Evolutionary conservation across 108 stramenopile genomes (phyloP), one percentile per base, ranked within the genome.

Genomic region (Nitzschia inconspicua): DNA sequence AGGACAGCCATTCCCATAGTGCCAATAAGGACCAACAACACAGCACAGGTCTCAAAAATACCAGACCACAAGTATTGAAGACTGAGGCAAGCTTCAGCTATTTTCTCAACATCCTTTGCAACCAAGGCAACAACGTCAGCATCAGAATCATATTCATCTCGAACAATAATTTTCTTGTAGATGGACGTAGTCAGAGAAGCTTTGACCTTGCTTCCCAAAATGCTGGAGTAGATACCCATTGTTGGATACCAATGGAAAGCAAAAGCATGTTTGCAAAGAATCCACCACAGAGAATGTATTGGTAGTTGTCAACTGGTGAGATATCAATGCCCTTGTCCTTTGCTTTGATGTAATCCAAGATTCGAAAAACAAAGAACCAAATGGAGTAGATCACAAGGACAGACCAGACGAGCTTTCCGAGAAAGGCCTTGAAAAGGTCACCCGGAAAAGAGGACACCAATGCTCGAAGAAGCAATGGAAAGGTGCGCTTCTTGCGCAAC

Each of bases 81-180:
- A 46, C 58, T 46, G 26, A 43, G 25, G 43, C n/a, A 59, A 22
- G 58, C 58, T 18, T 46, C 41, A 14, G 58, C 41, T 23, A 46
- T 24, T 27, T 59, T 43, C 30, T 14, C 55, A 56, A 34, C 42
- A 19, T 20, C 65, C 42, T 32, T 43, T 7, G 63, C 63, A 8
- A 44, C 55, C 22, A 27, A 26, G 25, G 19, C 54, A n/a, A 57
- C 54, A 57, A 44, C 39, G 40, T 22, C 67, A 60, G 47, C 67
- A 9, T 18, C 34, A 29, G 48, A 55, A 32, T 35, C 53, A 35
- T 55, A 31, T 13, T 26, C 29, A n/a, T 55, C 53, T 11, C 53
- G 53, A 55, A 55, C 53, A 55, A 55, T 55, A 26, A 55, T 55
- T 31, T 55, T 55, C 53, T 55, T 55, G 32, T 55, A 55, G 53